Evolutionary conservation across 768 basidiomycete species (phyloP), one percentile per base, ranked within the genome.

Genomic region (Termitomyces heimii): DNA sequence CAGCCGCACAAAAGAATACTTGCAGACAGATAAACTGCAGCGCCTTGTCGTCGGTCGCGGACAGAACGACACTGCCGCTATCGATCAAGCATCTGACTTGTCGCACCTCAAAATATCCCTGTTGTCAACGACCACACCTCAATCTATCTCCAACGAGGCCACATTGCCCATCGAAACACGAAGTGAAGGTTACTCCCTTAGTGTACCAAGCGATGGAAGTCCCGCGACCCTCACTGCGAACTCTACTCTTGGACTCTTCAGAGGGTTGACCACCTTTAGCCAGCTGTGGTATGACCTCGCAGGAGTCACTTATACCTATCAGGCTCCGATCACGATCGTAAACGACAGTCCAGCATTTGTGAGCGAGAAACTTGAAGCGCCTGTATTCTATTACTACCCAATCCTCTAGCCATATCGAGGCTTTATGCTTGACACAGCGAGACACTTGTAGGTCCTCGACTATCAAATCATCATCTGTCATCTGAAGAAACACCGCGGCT

Each of bases 371-470:
- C 7, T n/a, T 39, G 18, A 26, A 47, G 35, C 26, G 4, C 16
- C 16, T 18, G 32, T 12, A 7, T 6, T 3, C 5, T 52, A 26
- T n/a, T 39, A 12, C 37, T 45, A 45, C 22, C n/a, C 1, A 16
- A 24, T 32, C 28, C 34, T 6, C 26, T 60, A 88, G 85, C 85
- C 85, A 0, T 89, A 85, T 66, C 82, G 92, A n/a, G 89, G 87
- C 13, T 77, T 92, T 56, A 82, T 92, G 82, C 77, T 94, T 12
- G 92, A 94, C 66, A 93, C 91, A 0, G 76, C 89, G 1, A 75
- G 91, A 28, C 86, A 92, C 71, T 94, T 75, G 83, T 87, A 64
- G 55, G 84, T 71, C 1, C 13, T 39, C 32, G 45, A 66, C 0
- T 8, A 12, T 32, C 40, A 24, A 20, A 42, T 24, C 5, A 14